Conservation (phyloP, 2,329 filamentous ascomycete species). For the Microcyclospora pomicola region DNA sequence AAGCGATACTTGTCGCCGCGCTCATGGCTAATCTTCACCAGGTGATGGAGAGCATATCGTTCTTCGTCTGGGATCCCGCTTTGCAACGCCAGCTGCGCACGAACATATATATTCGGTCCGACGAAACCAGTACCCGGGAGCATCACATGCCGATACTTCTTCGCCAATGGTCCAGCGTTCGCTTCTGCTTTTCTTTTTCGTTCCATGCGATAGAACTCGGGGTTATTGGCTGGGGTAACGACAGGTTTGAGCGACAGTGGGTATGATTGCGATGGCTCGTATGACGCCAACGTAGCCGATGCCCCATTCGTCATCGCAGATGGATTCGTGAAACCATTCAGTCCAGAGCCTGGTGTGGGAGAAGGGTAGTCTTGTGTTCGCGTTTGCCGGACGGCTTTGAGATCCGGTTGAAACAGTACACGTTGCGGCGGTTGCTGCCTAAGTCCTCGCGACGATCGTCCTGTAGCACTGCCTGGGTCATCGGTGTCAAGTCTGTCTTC, state of each 20-base stretch:
- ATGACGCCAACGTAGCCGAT: conserved; percentile 47
- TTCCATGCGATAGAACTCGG: conserved; percentile 50
- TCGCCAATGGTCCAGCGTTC: conserved; percentile 29
- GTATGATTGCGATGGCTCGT: conserved; percentile 52
- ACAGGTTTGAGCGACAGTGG: conserved; percentile 58
- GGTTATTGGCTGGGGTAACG: conserved; percentile 60
- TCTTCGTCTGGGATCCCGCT: conserved; percentile 70
- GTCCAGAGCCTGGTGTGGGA: conserved; percentile 33
- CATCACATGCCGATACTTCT: conserved; percentile 40
- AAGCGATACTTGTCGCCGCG: conserved; percentile 93
- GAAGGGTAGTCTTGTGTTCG: conserved; percentile 35
- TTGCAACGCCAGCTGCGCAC: conserved; percentile 69
- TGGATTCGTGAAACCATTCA: conserved; percentile 33
- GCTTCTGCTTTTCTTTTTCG: conserved; percentile 33
- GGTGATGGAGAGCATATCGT: conserved; percentile 81
- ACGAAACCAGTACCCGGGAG: conserved; percentile 46
- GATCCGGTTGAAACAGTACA: conserved; percentile 74
- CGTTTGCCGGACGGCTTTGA: conserved; percentile 48
- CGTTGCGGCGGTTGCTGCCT: conserved; percentile 75
- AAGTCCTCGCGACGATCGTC: conserved; percentile 20
- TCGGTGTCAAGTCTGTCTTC: conserved; percentile 38
- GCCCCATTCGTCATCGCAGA: conserved; percentile 15
- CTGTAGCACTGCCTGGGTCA: conserved; percentile 29
- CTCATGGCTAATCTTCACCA: conserved; percentile 92
- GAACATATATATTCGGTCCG: conserved; percentile 84